A percentile compares a stretch with the other conserved stretches of the same genome.
phyloP scores from a whole-genome alignment of 2,329 filamentous ascomycete genomes.

The Stemphylium lycopersici region DNA sequence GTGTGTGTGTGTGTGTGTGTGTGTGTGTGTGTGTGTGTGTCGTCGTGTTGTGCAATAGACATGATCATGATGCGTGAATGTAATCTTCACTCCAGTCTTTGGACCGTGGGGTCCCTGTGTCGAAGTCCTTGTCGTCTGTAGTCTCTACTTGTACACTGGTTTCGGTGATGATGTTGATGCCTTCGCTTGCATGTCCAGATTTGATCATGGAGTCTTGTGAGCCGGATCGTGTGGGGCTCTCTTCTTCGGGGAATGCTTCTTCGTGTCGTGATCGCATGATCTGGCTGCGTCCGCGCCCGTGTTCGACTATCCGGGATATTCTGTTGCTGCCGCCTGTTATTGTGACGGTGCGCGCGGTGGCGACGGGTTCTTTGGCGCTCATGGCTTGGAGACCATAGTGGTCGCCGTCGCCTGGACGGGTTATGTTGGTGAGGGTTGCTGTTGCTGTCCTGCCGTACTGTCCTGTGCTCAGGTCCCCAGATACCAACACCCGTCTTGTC shows the following conservation, averaged over 20 bases:
- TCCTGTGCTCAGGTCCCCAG: slow-evolving; percentile 37
- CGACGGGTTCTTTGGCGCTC: slow-evolving; percentile 29
- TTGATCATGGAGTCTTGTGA: slow-evolving; percentile 46
- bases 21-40: no score
- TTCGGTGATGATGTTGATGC: slow-evolving; percentile 40
- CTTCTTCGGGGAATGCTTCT: slow-evolving; percentile 25
- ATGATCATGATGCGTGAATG: neutral
- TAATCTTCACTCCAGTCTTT: slow-evolving; percentile 18
- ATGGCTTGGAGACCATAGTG: slow-evolving; percentile 40
- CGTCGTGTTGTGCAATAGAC: neutral
- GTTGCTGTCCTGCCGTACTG: slow-evolving; percentile 31
- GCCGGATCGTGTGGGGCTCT: slow-evolving; percentile 35
- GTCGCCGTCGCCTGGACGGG: slow-evolving; percentile 32
- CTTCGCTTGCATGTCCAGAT: slow-evolving; percentile 12
- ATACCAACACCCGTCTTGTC: slow-evolving; percentile 50
- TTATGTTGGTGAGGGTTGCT: slow-evolving; percentile 28
- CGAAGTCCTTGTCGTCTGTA: slow-evolving; percentile 17
- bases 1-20: no score
- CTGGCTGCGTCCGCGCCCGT: slow-evolving; percentile 27
- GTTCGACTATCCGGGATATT: slow-evolving; percentile 38
- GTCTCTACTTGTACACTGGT: slow-evolving; percentile 45
- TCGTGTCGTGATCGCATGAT: slow-evolving; percentile 17
- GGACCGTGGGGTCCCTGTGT: slow-evolving; percentile 2
- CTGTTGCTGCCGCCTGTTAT: slow-evolving; percentile 43
- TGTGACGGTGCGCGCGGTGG: slow-evolving; percentile 39